Conservation (phyloP, 2,329 filamentous ascomycete species). For the Emmonsia crescens region DNA sequence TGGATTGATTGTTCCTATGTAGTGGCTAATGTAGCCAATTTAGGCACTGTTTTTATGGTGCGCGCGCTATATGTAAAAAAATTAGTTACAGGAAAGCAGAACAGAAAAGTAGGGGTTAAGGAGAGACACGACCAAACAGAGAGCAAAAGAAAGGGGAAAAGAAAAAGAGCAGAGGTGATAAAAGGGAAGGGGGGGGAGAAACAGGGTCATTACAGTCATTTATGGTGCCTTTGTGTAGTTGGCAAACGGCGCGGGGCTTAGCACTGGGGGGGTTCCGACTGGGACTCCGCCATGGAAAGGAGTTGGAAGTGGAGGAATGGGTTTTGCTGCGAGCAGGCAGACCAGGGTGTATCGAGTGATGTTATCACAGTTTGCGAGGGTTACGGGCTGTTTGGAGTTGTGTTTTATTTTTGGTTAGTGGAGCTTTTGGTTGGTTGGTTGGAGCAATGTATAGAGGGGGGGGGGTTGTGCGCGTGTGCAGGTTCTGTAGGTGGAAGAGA, state of each 20-base stretch:
- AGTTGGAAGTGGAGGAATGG: background rate
- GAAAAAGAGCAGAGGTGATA: background rate
- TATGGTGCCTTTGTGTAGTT: background rate
- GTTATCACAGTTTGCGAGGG: background rate
- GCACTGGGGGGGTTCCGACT: background rate
- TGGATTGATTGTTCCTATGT: no score
- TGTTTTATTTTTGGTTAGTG: background rate
- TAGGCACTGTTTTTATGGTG: no score
- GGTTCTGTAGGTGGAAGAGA: no score
- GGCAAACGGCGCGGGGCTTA: background rate
- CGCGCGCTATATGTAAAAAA: no score
- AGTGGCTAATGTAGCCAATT: no score
- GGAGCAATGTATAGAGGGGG: no score
- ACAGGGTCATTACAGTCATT: background rate
- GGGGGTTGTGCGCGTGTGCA: background rate
- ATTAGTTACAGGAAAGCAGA: background rate
- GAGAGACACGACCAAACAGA: background rate
- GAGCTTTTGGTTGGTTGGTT: background rate
- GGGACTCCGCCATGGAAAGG: no score
- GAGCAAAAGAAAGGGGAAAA: background rate
- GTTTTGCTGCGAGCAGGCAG: background rate
- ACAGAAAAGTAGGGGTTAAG: no score
- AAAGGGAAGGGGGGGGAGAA: background rate
- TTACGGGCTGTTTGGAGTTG: background rate
- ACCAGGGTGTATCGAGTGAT: background rate